A percentile compares a stretch with the other conserved stretches of the same genome.
These are phyloP conservation scores for Eucalyptus curtisii DNA, from an alignment of 345 rosid genomes.

Conservation along the genomic window DNA sequence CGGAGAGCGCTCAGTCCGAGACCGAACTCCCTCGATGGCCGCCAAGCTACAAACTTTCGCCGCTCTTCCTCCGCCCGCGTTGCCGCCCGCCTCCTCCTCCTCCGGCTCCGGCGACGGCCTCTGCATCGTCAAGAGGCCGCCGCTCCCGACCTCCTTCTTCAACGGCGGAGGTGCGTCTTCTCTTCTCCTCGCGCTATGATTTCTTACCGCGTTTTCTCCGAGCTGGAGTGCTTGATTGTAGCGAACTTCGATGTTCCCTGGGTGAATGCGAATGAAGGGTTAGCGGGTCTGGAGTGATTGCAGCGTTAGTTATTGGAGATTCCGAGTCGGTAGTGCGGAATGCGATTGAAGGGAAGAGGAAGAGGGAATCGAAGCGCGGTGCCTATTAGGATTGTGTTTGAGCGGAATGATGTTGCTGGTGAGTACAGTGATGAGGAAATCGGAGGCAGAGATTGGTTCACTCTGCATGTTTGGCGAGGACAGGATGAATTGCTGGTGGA, in stretches of 20 bases:
- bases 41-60: conserved; percentile 25
- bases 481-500: fast-evolving
- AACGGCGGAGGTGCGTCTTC: conserved; percentile 5
- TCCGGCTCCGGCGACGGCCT: conserved; percentile 12
- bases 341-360: neutral
- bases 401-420: neutral
- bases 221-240: neutral
- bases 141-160: conserved; percentile 26
- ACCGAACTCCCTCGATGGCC: conserved; percentile 1
- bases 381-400: neutral
- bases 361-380: neutral
- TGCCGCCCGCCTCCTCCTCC: conserved; percentile 1
- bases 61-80: conserved; percentile 17
- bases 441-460: fast-evolving
- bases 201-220: neutral
- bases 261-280: neutral
- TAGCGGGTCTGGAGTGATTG: neutral
- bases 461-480: fast-evolving
- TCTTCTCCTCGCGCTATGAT: neutral
- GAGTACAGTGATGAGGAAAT: neutral
- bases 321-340: neutral
- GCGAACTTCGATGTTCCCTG: neutral
- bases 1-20: neutral
- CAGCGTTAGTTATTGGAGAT: neutral
- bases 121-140: conserved; percentile 15